phyloP scores from a whole-genome alignment of 2,329 filamentous ascomycete species.

The Chalaropsis ovoidea region DNA sequence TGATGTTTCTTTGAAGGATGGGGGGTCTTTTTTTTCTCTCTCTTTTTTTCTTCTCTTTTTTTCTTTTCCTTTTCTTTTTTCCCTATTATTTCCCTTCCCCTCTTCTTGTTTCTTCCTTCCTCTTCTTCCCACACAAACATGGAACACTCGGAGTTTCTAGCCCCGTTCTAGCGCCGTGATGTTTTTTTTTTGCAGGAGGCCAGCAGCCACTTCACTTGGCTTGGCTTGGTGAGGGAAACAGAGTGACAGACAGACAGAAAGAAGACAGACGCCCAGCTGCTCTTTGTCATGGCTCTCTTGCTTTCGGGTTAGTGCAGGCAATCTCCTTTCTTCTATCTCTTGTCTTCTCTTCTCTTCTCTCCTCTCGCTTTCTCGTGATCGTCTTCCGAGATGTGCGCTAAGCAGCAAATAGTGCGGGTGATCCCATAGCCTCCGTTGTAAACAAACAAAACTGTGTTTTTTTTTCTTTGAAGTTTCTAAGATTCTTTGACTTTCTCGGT shows the following conservation, averaged over 20 bases:
- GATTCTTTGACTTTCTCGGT: neutral
- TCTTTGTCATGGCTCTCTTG: no score
- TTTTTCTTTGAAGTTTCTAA: neutral
- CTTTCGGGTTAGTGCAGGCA: no score
- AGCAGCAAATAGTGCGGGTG: neutral
- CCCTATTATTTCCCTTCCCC: no score
- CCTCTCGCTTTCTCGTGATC: neutral
- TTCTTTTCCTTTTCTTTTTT: no score
- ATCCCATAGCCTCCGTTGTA: neutral
- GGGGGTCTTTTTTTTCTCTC: neutral
- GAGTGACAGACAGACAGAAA: no score
- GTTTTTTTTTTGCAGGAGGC: no score
- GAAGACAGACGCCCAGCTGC: no score
- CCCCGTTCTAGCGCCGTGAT: neutral
- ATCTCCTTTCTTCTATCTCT: neutral
- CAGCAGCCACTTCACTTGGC: no score
- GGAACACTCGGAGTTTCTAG: slow-evolving; percentile 5
- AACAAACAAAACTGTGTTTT: slow-evolving; percentile 10
- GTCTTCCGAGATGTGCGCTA: slow-evolving; percentile 1
- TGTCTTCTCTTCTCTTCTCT: neutral
- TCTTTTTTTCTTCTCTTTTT: no score
- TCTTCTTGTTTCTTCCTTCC: no score
- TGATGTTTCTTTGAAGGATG: neutral
- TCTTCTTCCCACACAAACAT: neutral
- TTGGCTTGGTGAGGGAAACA: no score